These are phyloP conservation scores for Coniella vitis DNA, from an alignment of 2,329 filamentous ascomycete genomes.

Conservation along the genomic window DNA sequence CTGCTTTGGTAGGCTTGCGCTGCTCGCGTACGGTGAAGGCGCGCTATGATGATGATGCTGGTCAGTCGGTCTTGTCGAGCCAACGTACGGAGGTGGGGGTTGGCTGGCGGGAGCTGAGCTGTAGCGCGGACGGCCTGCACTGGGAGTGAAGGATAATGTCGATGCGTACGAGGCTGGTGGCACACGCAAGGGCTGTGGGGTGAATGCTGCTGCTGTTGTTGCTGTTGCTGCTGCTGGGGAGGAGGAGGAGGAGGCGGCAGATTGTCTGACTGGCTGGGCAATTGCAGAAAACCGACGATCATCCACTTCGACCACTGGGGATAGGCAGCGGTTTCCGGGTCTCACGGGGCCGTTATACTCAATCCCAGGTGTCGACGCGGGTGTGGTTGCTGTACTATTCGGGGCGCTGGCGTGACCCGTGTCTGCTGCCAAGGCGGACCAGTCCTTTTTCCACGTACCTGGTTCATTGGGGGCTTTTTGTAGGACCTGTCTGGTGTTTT, in stretches of 20 bases:
- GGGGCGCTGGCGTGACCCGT: constrained; percentile 2
- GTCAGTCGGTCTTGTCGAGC: background rate
- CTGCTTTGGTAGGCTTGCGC: background rate
- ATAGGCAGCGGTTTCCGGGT: background rate
- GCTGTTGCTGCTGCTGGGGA: background rate
- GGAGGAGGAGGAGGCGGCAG: background rate
- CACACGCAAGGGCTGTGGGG: background rate
- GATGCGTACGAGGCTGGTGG: background rate
- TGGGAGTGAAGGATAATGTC: background rate
- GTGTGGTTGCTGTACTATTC: constrained; percentile 1
- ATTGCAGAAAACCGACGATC: background rate
- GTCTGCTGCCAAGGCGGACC: constrained; percentile 1
- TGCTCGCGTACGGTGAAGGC: background rate
- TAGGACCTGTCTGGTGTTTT: background rate
- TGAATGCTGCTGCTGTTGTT: background rate
- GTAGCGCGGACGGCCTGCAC: background rate
- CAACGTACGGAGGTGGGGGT: background rate
- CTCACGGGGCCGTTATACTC: background rate
- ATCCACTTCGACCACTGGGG: background rate
- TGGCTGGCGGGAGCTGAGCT: background rate
- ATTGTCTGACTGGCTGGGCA: background rate
- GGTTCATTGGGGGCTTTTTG: background rate
- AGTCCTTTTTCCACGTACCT: constrained; percentile 1
- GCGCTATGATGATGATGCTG: background rate
- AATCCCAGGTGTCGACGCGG: background rate